phyloP scores from a whole-genome alignment of 2,329 filamentous ascomycete species.

The Trichophyton mentagrophytes region DNA sequence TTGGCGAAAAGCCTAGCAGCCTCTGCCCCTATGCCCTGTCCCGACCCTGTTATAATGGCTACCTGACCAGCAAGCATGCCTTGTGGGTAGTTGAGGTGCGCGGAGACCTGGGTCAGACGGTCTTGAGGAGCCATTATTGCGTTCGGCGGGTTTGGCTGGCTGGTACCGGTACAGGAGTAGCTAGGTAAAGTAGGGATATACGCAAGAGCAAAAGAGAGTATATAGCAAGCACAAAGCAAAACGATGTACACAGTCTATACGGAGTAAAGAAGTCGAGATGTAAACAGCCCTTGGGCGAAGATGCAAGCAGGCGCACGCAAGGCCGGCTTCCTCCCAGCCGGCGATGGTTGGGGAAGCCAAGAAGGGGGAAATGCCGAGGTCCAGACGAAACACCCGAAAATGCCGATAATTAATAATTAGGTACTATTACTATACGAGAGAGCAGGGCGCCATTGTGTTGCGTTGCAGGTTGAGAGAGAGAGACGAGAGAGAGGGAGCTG shows the following conservation, averaged over 20 bases:
- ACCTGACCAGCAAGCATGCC: slow-evolving; percentile 68
- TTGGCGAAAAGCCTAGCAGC: slow-evolving; percentile 70
- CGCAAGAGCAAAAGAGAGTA: neutral
- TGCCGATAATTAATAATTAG: neutral
- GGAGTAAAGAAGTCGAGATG: neutral
- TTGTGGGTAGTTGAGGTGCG: slow-evolving; percentile 69
- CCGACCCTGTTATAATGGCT: slow-evolving; percentile 76
- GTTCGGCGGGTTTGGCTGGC: neutral
- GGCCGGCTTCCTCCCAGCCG: neutral
- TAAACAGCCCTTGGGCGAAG: neutral
- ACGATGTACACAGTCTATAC: neutral
- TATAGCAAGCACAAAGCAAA: neutral
- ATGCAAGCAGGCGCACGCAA: neutral
- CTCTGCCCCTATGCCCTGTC: slow-evolving; percentile 81
- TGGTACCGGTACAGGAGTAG: neutral
- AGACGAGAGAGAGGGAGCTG: neutral
- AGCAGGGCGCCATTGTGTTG: neutral
- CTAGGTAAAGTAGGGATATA: neutral
- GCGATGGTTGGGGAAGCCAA: neutral
- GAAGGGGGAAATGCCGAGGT: neutral
- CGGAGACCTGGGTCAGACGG: slow-evolving; percentile 57
- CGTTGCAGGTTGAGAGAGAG: neutral
- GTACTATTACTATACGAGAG: no score
- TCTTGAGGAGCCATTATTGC: slow-evolving; percentile 34
- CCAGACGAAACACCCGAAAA: neutral